These are phyloP conservation scores for Aureobasidium sp. DNA, from an alignment of 2,329 filamentous ascomycete species.

Conservation along the genomic window DNA sequence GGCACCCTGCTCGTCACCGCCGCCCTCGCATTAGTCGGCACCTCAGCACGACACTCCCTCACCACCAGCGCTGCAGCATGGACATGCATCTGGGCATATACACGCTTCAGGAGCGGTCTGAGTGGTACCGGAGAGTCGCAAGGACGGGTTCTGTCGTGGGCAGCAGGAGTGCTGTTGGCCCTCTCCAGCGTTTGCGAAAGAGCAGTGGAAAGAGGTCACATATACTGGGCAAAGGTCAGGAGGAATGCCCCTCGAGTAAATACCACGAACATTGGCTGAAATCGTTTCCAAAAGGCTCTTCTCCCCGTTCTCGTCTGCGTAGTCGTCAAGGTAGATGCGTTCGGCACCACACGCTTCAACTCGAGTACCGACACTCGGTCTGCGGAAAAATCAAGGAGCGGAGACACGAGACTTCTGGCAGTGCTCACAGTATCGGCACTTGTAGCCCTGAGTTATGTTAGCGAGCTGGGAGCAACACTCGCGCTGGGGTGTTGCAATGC, in stretches of 20 bases:
- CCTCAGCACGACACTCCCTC: constrained; percentile 32
- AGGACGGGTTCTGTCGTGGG: constrained; percentile 28
- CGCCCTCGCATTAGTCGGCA: constrained; percentile 26
- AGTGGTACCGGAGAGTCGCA: constrained; percentile 15
- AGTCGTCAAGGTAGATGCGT: constrained; percentile 15
- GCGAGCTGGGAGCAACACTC: constrained; percentile 26
- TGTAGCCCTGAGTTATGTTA: constrained; percentile 27
- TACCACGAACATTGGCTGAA: constrained; percentile 19
- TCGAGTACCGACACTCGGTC: constrained; percentile 20
- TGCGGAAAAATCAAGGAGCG: constrained; percentile 18
- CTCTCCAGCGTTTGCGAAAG: constrained; percentile 36
- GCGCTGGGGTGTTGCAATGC: constrained; percentile 35
- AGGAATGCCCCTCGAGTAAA: background rate
- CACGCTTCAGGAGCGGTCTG: constrained; percentile 19
- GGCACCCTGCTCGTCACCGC: constrained; percentile 26
- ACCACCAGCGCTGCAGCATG: constrained; percentile 36
- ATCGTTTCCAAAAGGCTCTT: constrained; percentile 18
- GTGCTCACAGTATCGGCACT: constrained; percentile 29
- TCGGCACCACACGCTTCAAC: constrained; percentile 17
- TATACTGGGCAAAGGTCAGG: constrained; percentile 39
- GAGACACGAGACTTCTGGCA: constrained; percentile 25
- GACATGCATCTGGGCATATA: constrained; percentile 30
- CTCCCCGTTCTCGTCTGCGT: constrained; percentile 21
- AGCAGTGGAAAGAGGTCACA: constrained; percentile 34
- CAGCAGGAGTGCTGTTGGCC: constrained; percentile 34